Base-by-base conservation (phyloP, 176 grass and related monocot species). In the Eleusine indica region DNA sequence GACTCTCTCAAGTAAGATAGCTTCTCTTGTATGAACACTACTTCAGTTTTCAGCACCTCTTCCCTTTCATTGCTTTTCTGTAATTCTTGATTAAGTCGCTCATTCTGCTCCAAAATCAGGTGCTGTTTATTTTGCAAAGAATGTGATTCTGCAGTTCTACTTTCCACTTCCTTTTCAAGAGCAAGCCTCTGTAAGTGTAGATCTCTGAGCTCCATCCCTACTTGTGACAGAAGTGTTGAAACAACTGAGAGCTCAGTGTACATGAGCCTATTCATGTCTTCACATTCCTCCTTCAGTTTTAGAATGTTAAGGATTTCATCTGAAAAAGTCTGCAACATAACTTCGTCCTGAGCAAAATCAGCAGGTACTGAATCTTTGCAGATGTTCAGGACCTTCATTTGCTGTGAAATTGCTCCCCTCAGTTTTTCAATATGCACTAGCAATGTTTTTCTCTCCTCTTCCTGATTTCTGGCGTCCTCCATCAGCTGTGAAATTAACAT, bases 241-340 rank as follows among this genome's bases (percentile, higher is more conserved):
- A 92, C 54, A 75, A 99, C 87, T 80, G 81, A 87, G 47, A 92
- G 82, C 87, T 99, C 87, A 16, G 76, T 79, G 75, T 92, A 82
- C 77, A 91, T 84, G 78, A 84, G 80, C 43, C 56, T 74, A 67
- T 92, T 95, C 15, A 71, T 71, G 85, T 91, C 73, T 88, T 98
- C 87, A 6, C 60, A 76, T 47, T 93, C 89, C 64, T 85, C 91
- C 86, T 85, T 90, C 46, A 87, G 86, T 68, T 83, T 82, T 73
- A 93, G 35, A 51, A 96, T 48, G 61, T 92, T 95, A 72, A 38
- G 66, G 35, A 86, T 89, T 85, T 82, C 90, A 86, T 68, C 60
- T 61, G 66, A 90, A 81, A 94, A 84, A 71, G 58, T 75, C 13
- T 80, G 83, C 79, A 97, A 66, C 6, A 92, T 35, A 92, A 93